Base-by-base conservation (phyloP, 441 rosid species). In the Mallotus japonicus region DNA sequence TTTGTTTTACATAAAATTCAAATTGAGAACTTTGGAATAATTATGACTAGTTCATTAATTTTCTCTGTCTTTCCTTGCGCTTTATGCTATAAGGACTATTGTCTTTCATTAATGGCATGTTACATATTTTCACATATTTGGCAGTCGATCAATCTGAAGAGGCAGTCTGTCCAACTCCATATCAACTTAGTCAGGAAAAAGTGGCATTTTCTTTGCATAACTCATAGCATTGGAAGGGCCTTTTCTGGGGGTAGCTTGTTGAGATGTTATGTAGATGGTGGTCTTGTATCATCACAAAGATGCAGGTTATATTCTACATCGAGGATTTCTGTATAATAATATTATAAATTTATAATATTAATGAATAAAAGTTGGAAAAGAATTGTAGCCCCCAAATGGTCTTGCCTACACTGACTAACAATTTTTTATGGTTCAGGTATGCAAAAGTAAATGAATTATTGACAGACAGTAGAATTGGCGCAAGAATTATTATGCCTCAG, bases 231-330 rank as follows among this genome's bases (percentile, higher is more conserved):
- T 69, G 97, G 99, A 79, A 90, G 99, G 87, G 85, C 98, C 47
- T 96, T 96, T 84, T 96, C 98, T 76, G 99, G 97, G 67, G 98
- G 98, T 76, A 96, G 99, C 83, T 78, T 87, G 73, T 77, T 96
- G 80, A 87, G 86, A 83, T 96, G 97, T 84, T 96, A 88, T 77
- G 81, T 96, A 56, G 95, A 96, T 81, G 97, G 98, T 71, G 88
- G 79, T 72, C 93, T 92, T 73, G 89, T 91, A 58, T 91, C 97
- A 77, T 96, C 99, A 67, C 98, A 93, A 83, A 92, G 90, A 96
- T 96, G 99, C 99, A 96, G 99, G 99, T 92, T 75, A 50, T 62
- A 19, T 53, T 60, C 69, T 22, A 47, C 40, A 65, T 73, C 63
- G 32, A 44, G 49, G 59, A 61, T 72, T 73, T 65, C 67, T 46